These are phyloP conservation scores for Fusarium tricinctum DNA, from an alignment of 2,329 filamentous ascomycete genomes.

Conservation along the genomic window DNA sequence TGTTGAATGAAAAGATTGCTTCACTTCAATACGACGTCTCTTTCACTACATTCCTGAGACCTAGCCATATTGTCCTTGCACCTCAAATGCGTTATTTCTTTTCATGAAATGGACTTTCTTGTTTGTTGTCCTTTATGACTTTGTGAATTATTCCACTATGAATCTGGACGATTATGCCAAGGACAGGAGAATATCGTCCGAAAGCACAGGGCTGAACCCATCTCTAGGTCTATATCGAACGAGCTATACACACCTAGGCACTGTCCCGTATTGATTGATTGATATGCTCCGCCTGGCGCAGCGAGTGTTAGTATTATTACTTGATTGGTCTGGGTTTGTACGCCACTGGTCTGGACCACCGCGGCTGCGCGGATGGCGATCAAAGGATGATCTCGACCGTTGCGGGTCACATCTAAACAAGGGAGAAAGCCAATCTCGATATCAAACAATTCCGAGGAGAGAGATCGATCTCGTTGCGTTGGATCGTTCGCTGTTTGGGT, in stretches of 20 bases:
- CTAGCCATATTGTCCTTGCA: too few relatives aligned
- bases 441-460: background rate
- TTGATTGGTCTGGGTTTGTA: slow-evolving; percentile 35
- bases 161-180: background rate
- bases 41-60: too few relatives aligned
- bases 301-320: too few relatives aligned
- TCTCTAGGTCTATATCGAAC: background rate
- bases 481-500: background rate
- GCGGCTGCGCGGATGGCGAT: background rate
- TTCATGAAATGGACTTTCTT: too few relatives aligned
- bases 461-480: background rate
- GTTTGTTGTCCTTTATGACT: too few relatives aligned
- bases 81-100: too few relatives aligned
- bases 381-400: slow-evolving; percentile 35
- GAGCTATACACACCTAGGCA: too few relatives aligned
- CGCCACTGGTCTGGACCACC: slow-evolving; percentile 43
- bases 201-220: background rate
- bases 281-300: too few relatives aligned
- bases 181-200: slow-evolving; percentile 18
- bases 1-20: too few relatives aligned
- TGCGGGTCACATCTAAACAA: slow-evolving; percentile 24
- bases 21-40: too few relatives aligned
- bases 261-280: background rate
- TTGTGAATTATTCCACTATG: background rate
- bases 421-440: slow-evolving; percentile 6